Evolutionary conservation across 352 stramenopile genomes (phyloP).

Genomic region (Stramenopiles sp.): DNA sequence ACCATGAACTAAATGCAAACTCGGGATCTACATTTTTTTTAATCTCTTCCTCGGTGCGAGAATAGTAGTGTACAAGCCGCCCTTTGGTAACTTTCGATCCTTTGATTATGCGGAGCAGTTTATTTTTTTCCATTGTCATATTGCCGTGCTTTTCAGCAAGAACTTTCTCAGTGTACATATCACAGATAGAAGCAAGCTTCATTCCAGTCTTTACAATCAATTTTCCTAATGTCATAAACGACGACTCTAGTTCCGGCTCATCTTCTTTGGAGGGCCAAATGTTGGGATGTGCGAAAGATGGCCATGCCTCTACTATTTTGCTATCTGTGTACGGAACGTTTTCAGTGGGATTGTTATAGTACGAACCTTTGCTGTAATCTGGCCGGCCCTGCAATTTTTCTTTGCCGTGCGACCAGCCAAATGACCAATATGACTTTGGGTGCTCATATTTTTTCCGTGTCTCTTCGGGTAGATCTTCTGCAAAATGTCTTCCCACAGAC

Average conservation of each 20-base stretch:
- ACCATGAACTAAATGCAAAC: slow-evolving; percentile 42
- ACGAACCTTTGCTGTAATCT: slow-evolving; percentile 79
- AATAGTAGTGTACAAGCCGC: slow-evolving; percentile 86
- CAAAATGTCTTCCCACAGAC: slow-evolving; percentile 52
- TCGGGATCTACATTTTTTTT: background rate
- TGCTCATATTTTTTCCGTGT: slow-evolving; percentile 59
- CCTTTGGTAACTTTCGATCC: slow-evolving; percentile 68
- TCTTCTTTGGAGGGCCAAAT: slow-evolving; percentile 47
- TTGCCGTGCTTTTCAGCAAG: too few relatives aligned
- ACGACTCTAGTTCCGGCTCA: background rate
- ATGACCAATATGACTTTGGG: slow-evolving; percentile 66
- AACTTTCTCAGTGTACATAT: background rate
- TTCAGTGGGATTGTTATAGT: slow-evolving; percentile 85
- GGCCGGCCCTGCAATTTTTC: slow-evolving; percentile 57
- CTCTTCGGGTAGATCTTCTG: slow-evolving; percentile 44
- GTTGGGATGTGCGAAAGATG: slow-evolving; percentile 76
- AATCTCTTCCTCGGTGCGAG: slow-evolving; percentile 31
- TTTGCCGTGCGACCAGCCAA: slow-evolving; percentile 86
- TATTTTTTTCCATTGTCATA: slow-evolving; percentile 29
- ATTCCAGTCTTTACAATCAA: slow-evolving; percentile 7
- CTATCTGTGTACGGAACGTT: slow-evolving; percentile 57
- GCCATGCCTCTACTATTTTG: slow-evolving; percentile 45
- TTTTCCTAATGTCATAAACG: slow-evolving; percentile 13
- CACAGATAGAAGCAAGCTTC: background rate
- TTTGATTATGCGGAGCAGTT: slow-evolving; percentile 61